Conservation (phyloP, 352 stramenopile species). For the Globisporangium abappressorium region DNA sequence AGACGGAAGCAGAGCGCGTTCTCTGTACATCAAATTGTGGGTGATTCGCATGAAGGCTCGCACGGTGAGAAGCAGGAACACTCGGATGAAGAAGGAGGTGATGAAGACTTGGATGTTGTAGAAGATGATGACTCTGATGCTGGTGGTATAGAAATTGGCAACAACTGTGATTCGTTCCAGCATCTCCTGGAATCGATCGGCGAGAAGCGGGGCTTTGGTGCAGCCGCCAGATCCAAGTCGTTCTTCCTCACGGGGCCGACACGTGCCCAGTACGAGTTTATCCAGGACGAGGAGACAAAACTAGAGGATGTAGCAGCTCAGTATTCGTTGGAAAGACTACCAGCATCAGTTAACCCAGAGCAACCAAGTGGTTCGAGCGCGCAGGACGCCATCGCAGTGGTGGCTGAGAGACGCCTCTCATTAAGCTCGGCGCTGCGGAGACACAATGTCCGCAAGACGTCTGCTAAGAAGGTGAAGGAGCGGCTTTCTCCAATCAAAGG, state of each 20-base stretch:
- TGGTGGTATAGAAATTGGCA: neutral
- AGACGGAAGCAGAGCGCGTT: neutral
- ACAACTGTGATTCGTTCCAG: slow-evolving; percentile 40
- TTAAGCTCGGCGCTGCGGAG: neutral
- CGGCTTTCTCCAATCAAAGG: slow-evolving; percentile 13
- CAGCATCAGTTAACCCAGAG: neutral
- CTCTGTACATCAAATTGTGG: neutral
- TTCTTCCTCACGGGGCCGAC: slow-evolving; percentile 18
- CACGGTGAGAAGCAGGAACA: slow-evolving; percentile 9
- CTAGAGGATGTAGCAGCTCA: neutral
- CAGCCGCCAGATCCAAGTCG: slow-evolving; percentile 8
- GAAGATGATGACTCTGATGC: neutral
- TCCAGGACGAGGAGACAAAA: slow-evolving; percentile 17
- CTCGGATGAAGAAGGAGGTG: slow-evolving; percentile 3
- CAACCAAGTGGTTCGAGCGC: neutral
- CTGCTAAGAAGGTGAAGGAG: neutral
- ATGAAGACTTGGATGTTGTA: slow-evolving; percentile 6
- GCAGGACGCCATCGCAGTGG: slow-evolving; percentile 2
- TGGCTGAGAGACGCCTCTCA: neutral
- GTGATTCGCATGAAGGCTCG: neutral
- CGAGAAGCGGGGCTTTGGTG: slow-evolving; percentile 12
- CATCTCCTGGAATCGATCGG: slow-evolving; percentile 41
- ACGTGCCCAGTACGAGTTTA: slow-evolving; percentile 15
- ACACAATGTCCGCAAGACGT: neutral
- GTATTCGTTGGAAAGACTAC: slow-evolving; percentile 6